Percentiles rank a stretch among this genome's conserved stretches.
These are phyloP conservation scores for Pyrus hybrid DNA, from an alignment of 331 rosid species.

Conservation along the genomic window DNA sequence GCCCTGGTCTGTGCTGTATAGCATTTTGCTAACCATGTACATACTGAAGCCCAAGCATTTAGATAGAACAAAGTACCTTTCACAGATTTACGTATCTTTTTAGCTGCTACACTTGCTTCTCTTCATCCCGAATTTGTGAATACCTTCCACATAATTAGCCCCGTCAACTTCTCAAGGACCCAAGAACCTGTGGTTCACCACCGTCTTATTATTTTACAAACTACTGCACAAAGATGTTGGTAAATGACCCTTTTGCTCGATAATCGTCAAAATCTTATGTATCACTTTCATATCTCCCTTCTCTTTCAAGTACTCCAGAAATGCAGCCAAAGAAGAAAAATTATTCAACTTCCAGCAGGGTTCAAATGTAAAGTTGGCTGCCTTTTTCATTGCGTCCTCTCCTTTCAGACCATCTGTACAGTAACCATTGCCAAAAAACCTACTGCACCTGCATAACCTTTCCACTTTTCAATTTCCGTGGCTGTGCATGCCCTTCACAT, in stretches of 20 bases:
- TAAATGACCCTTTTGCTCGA: slow-evolving; percentile 3
- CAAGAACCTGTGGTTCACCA: not conserved
- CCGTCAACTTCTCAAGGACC: not conserved
- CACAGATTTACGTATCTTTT: not conserved
- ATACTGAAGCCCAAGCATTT: not conserved
- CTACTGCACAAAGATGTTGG: slow-evolving; percentile 10
- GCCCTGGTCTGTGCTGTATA: not conserved
- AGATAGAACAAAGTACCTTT: not conserved
- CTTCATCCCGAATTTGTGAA: not conserved
- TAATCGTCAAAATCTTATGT: slow-evolving; percentile 23
- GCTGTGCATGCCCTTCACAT: too few species aligned
- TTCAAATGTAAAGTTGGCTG: slow-evolving; percentile 8
- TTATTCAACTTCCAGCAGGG: slow-evolving; percentile 26
- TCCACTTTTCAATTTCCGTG: too few species aligned
- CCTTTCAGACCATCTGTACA: slow-evolving; percentile 21
- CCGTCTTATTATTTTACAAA: slow-evolving; percentile 28
- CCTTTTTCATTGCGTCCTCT: slow-evolving; percentile 46
- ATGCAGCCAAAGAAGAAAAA: slow-evolving; percentile 21
- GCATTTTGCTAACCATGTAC: not conserved
- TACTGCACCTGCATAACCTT: too few species aligned
- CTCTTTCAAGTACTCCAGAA: slow-evolving; percentile 47
- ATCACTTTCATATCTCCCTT: slow-evolving; percentile 38
- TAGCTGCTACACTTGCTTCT: not conserved
- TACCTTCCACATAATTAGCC: not conserved
- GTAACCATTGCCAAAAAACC: slow-evolving; percentile 32